phyloP scores from a whole-genome alignment of 2,329 filamentous ascomycete species.

The Penicillium thymicola region DNA sequence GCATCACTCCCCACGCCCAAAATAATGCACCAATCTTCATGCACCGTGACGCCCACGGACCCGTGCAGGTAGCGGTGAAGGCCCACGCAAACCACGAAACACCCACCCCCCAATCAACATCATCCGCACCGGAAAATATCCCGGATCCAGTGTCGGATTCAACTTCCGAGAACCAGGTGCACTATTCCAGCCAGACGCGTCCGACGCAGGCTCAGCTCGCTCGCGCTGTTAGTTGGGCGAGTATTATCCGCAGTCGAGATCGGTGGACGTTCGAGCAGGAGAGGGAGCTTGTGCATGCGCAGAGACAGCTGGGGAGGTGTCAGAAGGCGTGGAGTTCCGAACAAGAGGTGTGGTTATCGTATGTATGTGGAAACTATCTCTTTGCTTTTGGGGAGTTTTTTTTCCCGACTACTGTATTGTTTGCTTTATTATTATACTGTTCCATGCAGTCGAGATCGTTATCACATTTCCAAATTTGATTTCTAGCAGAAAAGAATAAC shows the following conservation, averaged over 20 bases:
- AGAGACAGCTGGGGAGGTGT: constrained; percentile 30
- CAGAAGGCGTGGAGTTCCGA: constrained; percentile 39
- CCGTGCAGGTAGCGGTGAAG: constrained; percentile 27
- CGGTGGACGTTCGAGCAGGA: constrained; percentile 33
- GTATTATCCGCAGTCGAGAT: constrained; percentile 25
- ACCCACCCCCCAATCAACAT: background rate
- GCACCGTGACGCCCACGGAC: constrained; percentile 18
- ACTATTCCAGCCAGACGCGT: constrained; percentile 6
- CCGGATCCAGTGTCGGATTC: constrained; percentile 6
- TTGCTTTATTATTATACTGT: background rate
- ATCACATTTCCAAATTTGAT: background rate
- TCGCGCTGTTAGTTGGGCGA: constrained; percentile 32
- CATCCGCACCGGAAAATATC: background rate
- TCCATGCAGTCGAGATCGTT: background rate
- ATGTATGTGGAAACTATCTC: constrained; percentile 24
- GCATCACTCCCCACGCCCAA: background rate
- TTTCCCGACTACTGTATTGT: background rate
- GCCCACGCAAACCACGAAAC: background rate
- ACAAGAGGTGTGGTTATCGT: constrained; percentile 35
- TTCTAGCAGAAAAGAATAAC: background rate
- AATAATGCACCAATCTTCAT: constrained; percentile 3
- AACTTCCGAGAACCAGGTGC: constrained; percentile 12
- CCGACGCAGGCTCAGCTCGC: constrained; percentile 16
- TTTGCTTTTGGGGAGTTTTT: background rate
- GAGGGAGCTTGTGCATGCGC: constrained; percentile 25